Evolutionary conservation across 1,284 basidiomycete genomes (phyloP).

Genomic region (Cutaneotrichosporon sp.): DNA sequence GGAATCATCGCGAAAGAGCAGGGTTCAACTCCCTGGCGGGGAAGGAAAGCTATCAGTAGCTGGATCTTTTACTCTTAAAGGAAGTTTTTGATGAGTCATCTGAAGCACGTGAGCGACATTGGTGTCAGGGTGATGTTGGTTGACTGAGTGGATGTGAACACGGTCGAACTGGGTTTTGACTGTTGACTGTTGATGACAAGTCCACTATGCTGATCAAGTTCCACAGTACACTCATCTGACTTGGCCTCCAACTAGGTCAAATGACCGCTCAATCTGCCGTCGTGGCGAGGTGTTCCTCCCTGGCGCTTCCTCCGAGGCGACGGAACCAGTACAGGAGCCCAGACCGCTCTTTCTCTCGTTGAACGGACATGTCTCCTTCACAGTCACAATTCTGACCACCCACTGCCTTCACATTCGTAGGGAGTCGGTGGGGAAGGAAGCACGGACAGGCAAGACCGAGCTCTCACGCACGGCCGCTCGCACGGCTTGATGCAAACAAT

Average conservation of each 20-base stretch:
- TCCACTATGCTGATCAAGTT: background rate
- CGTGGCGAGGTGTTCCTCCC: too few species aligned
- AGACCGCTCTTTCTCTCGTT: background rate
- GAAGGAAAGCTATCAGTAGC: background rate
- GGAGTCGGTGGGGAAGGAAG: background rate
- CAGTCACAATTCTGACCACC: background rate
- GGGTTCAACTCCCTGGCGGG: conserved; percentile 8
- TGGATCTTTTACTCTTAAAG: background rate
- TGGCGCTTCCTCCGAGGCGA: too few species aligned
- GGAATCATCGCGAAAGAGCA: conserved; percentile 5
- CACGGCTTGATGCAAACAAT: background rate
- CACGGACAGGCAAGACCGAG: background rate
- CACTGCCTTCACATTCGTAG: background rate
- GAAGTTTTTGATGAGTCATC: background rate
- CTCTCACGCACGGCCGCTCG: background rate
- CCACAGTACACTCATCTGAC: background rate
- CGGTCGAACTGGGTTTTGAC: background rate
- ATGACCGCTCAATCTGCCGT: background rate
- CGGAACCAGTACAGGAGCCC: background rate
- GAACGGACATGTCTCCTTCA: too few species aligned
- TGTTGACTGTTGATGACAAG: background rate
- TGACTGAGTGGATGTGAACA: background rate
- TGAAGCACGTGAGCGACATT: background rate
- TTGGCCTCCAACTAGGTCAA: too few species aligned
- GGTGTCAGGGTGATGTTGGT: too few species aligned